Conservation (phyloP, 345 rosid genomes). For the Euphorbia pulcherrima region DNA sequence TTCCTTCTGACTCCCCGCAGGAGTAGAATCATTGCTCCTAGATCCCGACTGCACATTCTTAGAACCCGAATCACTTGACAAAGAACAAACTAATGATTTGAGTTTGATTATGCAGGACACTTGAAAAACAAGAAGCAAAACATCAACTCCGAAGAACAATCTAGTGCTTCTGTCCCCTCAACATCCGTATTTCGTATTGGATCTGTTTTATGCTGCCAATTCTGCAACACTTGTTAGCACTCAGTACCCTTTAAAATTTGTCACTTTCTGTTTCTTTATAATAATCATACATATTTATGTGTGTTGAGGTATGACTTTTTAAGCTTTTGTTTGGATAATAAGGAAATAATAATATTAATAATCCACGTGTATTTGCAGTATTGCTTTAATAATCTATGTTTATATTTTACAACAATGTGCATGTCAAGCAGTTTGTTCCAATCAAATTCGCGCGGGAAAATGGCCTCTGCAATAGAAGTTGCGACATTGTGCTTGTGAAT, state of each 20-base stretch:
- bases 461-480: background rate
- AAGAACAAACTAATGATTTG: too few species aligned
- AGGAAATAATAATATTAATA: too few species aligned
- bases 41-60: too few species aligned
- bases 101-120: background rate
- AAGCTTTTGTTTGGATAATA: too few species aligned
- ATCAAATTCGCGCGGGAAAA: background rate
- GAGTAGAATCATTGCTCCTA: too few species aligned
- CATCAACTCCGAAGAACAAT: background rate
- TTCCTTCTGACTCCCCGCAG: too few species aligned
- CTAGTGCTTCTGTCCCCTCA: background rate
- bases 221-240: background rate
- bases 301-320: too few species aligned
- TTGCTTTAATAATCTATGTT: too few species aligned
- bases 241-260: background rate
- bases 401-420: too few species aligned
- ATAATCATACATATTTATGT: background rate
- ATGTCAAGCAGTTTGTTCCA: background rate
- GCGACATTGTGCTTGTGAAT: slow-evolving; percentile 3
- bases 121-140: background rate
- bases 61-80: too few species aligned
- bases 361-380: too few species aligned
- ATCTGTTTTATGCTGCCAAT: background rate
- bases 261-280: too few species aligned
- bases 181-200: background rate